Base-by-base conservation (phyloP, 75 land plant species). In the Larix kaempferi region DNA sequence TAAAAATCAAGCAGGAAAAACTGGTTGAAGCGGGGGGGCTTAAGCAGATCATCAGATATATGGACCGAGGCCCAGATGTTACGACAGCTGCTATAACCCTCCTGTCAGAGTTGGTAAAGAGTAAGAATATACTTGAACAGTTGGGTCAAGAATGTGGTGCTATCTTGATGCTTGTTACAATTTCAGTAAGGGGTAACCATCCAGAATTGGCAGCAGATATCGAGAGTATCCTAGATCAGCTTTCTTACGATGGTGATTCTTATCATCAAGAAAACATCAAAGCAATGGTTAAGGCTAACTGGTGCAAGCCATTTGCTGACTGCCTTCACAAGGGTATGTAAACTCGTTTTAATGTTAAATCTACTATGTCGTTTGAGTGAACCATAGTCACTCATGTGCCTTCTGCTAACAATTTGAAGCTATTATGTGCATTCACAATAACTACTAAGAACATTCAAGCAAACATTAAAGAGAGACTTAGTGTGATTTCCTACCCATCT, bases 21-120 rank as follows among this genome's bases (percentile, higher is more conserved):
- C 57, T 81, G 21, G 82, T 56, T 17, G 67, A 81, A 33, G 80
- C 65, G 16, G 69, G 65, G 3, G 82, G 82, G 29, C 56, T 81
- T 41, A 80, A 76, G 57, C 82, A 81, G 67, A 57, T 81, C 33
- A 69, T 81, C 17, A 37, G 79, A 65, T 37, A 23, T 13, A 44
- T 26, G 3, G 67, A 72, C 6, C 19, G 62, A 56, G 44, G 61
- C 56, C 69, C 69, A 6, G 69, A 65, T 35, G 60, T 81, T 14
- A 44, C 79, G 35, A 81, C 55, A 44, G 64, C 72, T 16, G 79
- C 82, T 22, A 65, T 66, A 33, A 44, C 26, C 33, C 49, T 81
- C 44, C 41, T 81, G 56, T 23, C 26, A 54, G 82, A 81, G 79
- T 23, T 81, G 26, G 57, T 39, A 6, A 59, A 80, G 14, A 75